Base-by-base conservation (phyloP, 176 grass and related monocot genomes). In the Oryza meyeriana region DNA sequence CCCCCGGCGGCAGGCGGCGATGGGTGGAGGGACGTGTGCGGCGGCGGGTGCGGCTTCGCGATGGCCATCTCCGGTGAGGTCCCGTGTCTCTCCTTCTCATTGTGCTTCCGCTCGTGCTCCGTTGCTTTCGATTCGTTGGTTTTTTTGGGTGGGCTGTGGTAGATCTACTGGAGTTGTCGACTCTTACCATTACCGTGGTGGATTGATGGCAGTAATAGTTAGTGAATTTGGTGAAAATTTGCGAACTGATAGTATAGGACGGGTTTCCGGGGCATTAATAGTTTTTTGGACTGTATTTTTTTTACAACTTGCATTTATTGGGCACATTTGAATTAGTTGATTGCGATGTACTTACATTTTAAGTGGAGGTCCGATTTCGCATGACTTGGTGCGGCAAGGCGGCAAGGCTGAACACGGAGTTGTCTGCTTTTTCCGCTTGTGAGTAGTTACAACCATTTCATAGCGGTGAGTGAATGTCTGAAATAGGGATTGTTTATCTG, bases 31-130 rank as follows among this genome's bases (percentile, higher is more conserved):
- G 97, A 99, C 33, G 93, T 95, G 17, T 92, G 93, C 72, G 97
- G 97, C 8, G 97, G 97, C 4, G 97, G 97, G 34, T 99, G 97
- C 84, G 93, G 97, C 32, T 99, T 99, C 73, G 97, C 97, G 39
- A 85, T 99, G 93, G 93, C 97, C 71, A 86, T 99, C 62, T 99
- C 97, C 24, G 97, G 97, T 99, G 32, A 79, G 39, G 69, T 80
- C 50, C 52, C 81, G 69, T 76, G 57, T 13, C 18, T 78, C 34
- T 25, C 64, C 40, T 86, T 50, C 14, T 41, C 78, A 7, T 90
- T 73, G 36, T 38, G 69, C 50, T 3, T 66, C 69, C 59, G 76
- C 70, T 86, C 38, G 14, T 39, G 18, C 25, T 77, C 28, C 78
- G 27, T 61, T 68, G 31, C 59, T 74, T 34, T 17, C 18, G 0